These are phyloP conservation scores for Aspergillus sp. DNA, from an alignment of 2,329 filamentous ascomycete genomes.

Conservation along the genomic window DNA sequence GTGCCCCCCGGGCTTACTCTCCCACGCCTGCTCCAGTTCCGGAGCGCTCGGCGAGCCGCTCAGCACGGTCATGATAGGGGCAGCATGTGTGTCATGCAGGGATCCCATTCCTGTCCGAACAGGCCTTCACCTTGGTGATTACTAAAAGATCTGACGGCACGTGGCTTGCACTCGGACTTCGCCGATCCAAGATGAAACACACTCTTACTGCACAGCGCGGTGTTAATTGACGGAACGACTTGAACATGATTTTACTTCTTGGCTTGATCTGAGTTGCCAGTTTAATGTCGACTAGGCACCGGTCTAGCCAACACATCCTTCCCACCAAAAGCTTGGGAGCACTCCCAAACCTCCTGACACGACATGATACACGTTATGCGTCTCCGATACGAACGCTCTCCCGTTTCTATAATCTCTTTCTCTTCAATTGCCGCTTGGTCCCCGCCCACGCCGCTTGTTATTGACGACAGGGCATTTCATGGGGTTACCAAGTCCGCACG, in stretches of 20 bases:
- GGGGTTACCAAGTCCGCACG: conserved; percentile 29
- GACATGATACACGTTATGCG: conserved; percentile 15
- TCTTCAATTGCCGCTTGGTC: conserved; percentile 8
- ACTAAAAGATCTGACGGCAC: background rate
- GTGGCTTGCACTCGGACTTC: background rate
- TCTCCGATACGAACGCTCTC: conserved; percentile 13
- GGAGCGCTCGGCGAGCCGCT: conserved; percentile 49
- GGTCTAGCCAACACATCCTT: background rate
- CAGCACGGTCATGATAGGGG: conserved; percentile 36
- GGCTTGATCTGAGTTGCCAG: background rate
- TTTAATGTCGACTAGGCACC: background rate
- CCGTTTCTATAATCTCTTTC: conserved; percentile 6
- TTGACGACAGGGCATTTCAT: conserved; percentile 14
- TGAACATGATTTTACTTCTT: background rate
- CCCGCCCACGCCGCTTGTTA: conserved; percentile 8
- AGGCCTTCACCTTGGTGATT: background rate
- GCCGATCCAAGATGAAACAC: conserved; percentile 1
- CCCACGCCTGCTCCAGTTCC: conserved; percentile 43
- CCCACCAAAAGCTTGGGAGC: background rate
- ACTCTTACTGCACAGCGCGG: background rate
- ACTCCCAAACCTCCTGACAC: conserved; percentile 5
- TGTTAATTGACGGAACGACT: conserved; percentile 1
- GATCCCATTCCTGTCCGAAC: background rate
- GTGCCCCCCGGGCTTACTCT: conserved; percentile 43
- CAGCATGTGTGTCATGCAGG: conserved; percentile 3